Evolutionary conservation across 225 moss, liverwort and hornwort genomes (phyloP), one percentile per base, ranked within the genome.

Genomic region (Physcomitrellopsis africana): DNA sequence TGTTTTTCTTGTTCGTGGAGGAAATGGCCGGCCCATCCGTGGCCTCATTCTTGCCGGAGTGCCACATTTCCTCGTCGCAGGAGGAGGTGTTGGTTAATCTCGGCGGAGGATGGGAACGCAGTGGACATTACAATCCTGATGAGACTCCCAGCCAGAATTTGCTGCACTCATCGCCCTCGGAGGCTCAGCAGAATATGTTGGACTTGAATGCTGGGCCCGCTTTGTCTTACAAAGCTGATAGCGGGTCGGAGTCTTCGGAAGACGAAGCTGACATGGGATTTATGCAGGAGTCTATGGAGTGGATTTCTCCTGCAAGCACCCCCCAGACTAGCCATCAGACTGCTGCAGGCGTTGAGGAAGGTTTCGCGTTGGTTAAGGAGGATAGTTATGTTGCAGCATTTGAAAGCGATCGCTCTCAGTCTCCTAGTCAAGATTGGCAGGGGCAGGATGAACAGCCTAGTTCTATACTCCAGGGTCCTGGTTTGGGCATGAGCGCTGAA

Each of bases 361-460:
- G 57, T 48, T 70, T 44, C 11, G 78, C 37, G 29, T 60, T 22
- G 72, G 69, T 41, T 7, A 79, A 18, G 66, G 80, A 81, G 46
- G 82, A 88, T 29, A 80, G 85, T 72, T 80, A 81, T 62, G 78
- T n/a, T 49, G 76, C 82, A 10, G 82, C 80, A 37, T 83, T 78
- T 59, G 88, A 88, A 20, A 83, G 83, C 60, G 83, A 83, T 63
- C 83, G 83, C 45, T 88, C 83, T 1, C 80, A 78, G 68, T 80
- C 77, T 65, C 82, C 75, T 5, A 76, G 75, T 52, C 80, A 78
- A 46, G 74, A 72, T 49, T 70, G 71, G 83, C 37, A 73, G 9
- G 86, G 57, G 60, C 78, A 69, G 68, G 17, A 6, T 7, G 68
- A 70, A 7, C 63, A 45, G 47, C 32, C 51, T 11, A 57, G 52